Conservation (phyloP, 495 filamentous ascomycete genomes). For the Podospora tetraspora region DNA sequence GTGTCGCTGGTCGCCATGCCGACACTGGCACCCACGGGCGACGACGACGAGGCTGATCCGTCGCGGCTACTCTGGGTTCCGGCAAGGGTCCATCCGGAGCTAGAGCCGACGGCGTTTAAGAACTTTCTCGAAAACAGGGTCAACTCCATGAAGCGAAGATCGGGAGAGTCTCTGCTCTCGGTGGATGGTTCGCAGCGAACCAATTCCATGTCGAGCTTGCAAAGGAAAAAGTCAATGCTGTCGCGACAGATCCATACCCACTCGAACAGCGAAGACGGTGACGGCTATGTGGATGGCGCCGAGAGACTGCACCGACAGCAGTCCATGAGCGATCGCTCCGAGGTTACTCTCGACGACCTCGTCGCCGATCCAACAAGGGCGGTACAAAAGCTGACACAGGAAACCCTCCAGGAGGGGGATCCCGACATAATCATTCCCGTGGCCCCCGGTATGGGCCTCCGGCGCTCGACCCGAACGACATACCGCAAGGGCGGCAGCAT, state of each 20-base stretch:
- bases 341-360: slow-evolving; percentile 65
- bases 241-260: slow-evolving; percentile 78
- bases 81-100: slow-evolving; percentile 85
- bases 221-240: slow-evolving; percentile 77
- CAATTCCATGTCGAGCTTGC: slow-evolving; percentile 42
- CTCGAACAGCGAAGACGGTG: slow-evolving; percentile 49
- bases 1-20: slow-evolving; percentile 58
- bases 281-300: slow-evolving; percentile 78
- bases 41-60: slow-evolving; percentile 80
- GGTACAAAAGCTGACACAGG: slow-evolving; percentile 58
- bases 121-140: slow-evolving; percentile 91
- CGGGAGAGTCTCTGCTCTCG: slow-evolving; percentile 65
- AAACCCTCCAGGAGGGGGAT: slow-evolving; percentile 38
- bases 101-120: slow-evolving; percentile 95
- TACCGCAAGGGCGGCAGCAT: slow-evolving; percentile 79
- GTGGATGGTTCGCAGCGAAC: slow-evolving; percentile 57
- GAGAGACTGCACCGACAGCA: slow-evolving; percentile 74
- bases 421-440: slow-evolving; percentile 75
- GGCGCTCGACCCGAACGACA: slow-evolving; percentile 85
- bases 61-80: slow-evolving; percentile 94
- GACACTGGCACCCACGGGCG: slow-evolving; percentile 65
- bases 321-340: slow-evolving; percentile 52
- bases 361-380: slow-evolving; percentile 74
- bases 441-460: slow-evolving; percentile 70
- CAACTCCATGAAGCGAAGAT: slow-evolving; percentile 78